Conservation (phyloP, 192 early-diverging fungal species). For the Umbelopsis isabellina region DNA sequence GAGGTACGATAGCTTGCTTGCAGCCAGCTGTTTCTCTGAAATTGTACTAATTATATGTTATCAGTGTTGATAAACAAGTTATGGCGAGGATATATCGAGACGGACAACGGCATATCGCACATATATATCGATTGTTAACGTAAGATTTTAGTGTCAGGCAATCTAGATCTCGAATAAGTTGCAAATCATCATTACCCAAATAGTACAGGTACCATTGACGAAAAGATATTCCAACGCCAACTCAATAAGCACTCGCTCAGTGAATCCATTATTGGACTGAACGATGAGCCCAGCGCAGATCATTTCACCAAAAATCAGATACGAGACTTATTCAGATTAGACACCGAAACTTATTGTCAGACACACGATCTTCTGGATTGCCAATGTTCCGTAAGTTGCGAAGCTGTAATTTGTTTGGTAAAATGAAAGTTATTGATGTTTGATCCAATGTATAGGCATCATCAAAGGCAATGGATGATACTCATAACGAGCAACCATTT, state of each 20-base stretch:
- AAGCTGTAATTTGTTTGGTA: neutral
- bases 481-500: neutral
- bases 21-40: neutral
- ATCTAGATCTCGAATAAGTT: neutral
- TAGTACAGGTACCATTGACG: conserved; percentile 48
- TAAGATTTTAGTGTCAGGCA: conserved; percentile 20
- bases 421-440: neutral
- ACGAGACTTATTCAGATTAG: conserved; percentile 58
- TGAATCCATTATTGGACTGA: conserved; percentile 56
- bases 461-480: neutral
- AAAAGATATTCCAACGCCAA: conserved; percentile 68
- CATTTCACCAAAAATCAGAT: conserved; percentile 60
- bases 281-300: conserved; percentile 41
- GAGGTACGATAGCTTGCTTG: conserved; percentile 5
- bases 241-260: conserved; percentile 61
- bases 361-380: conserved; percentile 61
- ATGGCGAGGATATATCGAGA: conserved; percentile 67
- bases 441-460: neutral
- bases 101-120: conserved; percentile 42
- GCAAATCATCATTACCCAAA: too few species aligned
- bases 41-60: conserved; percentile 31
- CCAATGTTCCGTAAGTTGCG: conserved; percentile 33
- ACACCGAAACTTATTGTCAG: conserved; percentile 53
- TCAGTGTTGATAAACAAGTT: conserved; percentile 49
- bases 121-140: conserved; percentile 44